These are phyloP conservation scores for Dipteronia dyeriana DNA, from an alignment of 345 rosid species.

Conservation along the genomic window DNA sequence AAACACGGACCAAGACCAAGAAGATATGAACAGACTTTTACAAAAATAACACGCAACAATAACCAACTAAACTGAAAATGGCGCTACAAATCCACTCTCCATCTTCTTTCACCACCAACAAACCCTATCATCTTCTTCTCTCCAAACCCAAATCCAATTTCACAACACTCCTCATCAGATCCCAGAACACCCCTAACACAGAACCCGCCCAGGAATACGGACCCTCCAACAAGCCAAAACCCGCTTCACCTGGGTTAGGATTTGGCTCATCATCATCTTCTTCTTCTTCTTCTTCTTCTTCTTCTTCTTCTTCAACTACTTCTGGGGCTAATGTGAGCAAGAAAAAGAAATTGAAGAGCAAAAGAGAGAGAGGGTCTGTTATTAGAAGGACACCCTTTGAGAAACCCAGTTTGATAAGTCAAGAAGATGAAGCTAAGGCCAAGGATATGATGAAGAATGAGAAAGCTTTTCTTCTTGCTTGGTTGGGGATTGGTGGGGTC, in stretches of 20 bases:
- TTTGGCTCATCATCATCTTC: slow-evolving; percentile 50
- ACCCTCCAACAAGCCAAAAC: slow-evolving; percentile 50
- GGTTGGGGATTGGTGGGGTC: slow-evolving; percentile 81
- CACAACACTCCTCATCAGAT: slow-evolving; percentile 31
- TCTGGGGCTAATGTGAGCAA: slow-evolving; percentile 19
- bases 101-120: slow-evolving; percentile 24
- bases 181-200: slow-evolving; percentile 44
- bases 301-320: slow-evolving; percentile 29
- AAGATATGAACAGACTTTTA: not conserved
- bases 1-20: not conserved
- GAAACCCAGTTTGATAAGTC: slow-evolving; percentile 53
- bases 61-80: slow-evolving; percentile 58
- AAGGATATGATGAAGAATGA: slow-evolving; percentile 65
- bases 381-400: slow-evolving; percentile 66
- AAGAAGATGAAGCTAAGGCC: slow-evolving; percentile 56
- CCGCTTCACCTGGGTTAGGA: slow-evolving; percentile 52
- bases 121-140: slow-evolving; percentile 35
- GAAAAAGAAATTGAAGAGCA: slow-evolving; percentile 50
- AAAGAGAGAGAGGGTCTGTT: slow-evolving; percentile 53
- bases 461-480: slow-evolving; percentile 82
- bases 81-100: slow-evolving; percentile 60
- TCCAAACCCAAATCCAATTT: slow-evolving; percentile 33
- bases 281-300: slow-evolving; percentile 15
- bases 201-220: slow-evolving; percentile 41
- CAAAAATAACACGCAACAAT: not conserved